A percentile compares a stretch with the other conserved stretches of the same genome.
Conservation (phyloP, 2,329 filamentous ascomycete species). For the Didymella sp. region DNA sequence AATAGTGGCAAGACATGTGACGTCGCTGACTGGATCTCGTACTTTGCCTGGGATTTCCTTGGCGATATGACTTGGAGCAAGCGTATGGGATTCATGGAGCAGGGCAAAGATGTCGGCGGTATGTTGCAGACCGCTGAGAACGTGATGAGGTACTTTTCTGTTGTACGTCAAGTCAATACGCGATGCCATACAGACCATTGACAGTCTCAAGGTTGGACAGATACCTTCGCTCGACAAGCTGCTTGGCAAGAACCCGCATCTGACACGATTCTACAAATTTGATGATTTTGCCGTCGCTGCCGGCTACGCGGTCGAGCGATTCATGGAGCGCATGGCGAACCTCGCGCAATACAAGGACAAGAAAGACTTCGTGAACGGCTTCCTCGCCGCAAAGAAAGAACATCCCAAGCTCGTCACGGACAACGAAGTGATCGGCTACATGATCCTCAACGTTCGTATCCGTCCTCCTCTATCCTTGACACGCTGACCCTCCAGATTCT, state of each 20-base stretch:
- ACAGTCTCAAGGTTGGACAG: slow-evolving; percentile 33
- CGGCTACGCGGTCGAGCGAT: slow-evolving; percentile 28
- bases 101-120: slow-evolving; percentile 49
- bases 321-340: slow-evolving; percentile 32
- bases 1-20: slow-evolving; percentile 40
- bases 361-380: slow-evolving; percentile 34
- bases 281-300: slow-evolving; percentile 34
- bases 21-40: slow-evolving; percentile 45
- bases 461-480: not conserved
- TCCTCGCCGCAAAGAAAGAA: slow-evolving; percentile 29
- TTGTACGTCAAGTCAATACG: slow-evolving; percentile 23
- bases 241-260: slow-evolving; percentile 32
- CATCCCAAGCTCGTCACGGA: slow-evolving; percentile 33
- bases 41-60: slow-evolving; percentile 44
- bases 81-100: slow-evolving; percentile 53
- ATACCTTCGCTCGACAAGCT: slow-evolving; percentile 40
- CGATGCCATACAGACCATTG: not conserved
- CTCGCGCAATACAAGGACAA: slow-evolving; percentile 25
- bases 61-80: slow-evolving; percentile 52
- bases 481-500: slow-evolving; percentile 25
- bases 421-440: slow-evolving; percentile 42
- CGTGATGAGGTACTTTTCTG: slow-evolving; percentile 37
- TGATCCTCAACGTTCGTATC: slow-evolving; percentile 37
- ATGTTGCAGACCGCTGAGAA: slow-evolving; percentile 49
- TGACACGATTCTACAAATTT: slow-evolving; percentile 31